Evolutionary conservation across 202 grass and related monocot species (phyloP).

Genomic region (Schoenoplectus triqueter): DNA sequence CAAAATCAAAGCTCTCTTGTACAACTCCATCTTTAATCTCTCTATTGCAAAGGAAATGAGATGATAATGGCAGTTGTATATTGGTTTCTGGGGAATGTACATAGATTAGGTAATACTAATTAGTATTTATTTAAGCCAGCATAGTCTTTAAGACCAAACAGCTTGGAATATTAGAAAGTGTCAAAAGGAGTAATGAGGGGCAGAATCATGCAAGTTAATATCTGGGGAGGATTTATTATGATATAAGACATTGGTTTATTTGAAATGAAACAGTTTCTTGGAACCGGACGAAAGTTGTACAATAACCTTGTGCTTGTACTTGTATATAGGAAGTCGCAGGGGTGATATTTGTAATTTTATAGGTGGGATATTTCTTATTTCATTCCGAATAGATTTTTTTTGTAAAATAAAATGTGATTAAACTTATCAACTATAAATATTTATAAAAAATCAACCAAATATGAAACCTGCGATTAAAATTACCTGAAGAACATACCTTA

Average conservation of each 20-base stretch:
- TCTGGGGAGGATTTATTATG: no score
- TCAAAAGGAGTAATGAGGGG: not conserved
- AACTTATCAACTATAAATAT: not conserved
- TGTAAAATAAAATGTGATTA: not conserved
- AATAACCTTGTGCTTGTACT: no score
- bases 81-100: slow-evolving; percentile 22
- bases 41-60: slow-evolving; percentile 9
- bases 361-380: no score
- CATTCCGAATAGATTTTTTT: not conserved
- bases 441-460: not conserved
- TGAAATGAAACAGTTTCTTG: no score
- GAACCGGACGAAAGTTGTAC: no score
- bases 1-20: slow-evolving; percentile 18
- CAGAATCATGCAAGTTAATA: not conserved
- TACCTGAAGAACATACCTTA: not conserved
- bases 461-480: not conserved
- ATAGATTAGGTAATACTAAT: not conserved
- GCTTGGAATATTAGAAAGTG: not conserved
- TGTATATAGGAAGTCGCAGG: no score
- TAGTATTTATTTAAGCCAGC: slow-evolving; percentile 19
- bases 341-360: not conserved
- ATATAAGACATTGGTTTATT: no score
- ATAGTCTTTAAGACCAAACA: slow-evolving; percentile 1
- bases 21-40: slow-evolving; percentile 32
- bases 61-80: not conserved